phyloP scores from a whole-genome alignment of 2,329 filamentous ascomycete genomes.

The Zymoseptoria tritici region DNA sequence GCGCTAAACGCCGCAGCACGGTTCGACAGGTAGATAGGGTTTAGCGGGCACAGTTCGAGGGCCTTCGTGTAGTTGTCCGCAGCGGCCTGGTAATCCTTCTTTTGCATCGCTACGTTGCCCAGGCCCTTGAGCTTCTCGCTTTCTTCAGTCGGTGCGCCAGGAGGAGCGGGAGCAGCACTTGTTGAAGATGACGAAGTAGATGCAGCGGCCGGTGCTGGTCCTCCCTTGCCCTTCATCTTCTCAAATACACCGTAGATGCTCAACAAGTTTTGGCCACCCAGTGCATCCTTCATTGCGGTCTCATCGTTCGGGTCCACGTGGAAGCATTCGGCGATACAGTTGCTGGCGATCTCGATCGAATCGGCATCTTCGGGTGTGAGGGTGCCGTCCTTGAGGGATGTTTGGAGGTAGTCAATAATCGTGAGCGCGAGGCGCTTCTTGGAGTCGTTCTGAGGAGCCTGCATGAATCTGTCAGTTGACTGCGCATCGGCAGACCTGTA shows the following conservation, averaged over 20 bases:
- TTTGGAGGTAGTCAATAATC: conserved; percentile 89
- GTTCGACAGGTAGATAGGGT: conserved; percentile 97
- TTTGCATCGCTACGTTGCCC: conserved; percentile 90
- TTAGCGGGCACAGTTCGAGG: conserved; percentile 69
- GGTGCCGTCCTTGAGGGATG: conserved; percentile 79
- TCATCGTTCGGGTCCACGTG: conserved; percentile 80
- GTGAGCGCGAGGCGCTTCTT: conserved; percentile 91
- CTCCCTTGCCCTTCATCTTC: conserved; percentile 69
- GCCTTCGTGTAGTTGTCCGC: conserved; percentile 86
- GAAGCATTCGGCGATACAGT: conserved; percentile 93
- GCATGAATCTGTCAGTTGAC: conserved; percentile 5
- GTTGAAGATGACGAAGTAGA: conserved; percentile 30
- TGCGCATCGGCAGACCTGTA: not conserved
- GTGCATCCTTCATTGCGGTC: conserved; percentile 63
- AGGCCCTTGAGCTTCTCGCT: conserved; percentile 83
- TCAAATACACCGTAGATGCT: conserved; percentile 95
- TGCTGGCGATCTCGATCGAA: conserved; percentile 85
- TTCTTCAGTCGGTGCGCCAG: conserved; percentile 53
- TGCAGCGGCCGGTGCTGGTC: conserved; percentile 39
- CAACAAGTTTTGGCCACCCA: conserved; percentile 79
- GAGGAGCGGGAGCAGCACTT: conserved; percentile 26
- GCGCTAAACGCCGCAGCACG: conserved; percentile 89
- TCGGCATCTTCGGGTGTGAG: conserved; percentile 82
- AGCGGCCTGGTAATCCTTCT: conserved; percentile 78
- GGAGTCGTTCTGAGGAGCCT: conserved; percentile 37